These are phyloP conservation scores for Stenogyne calaminthoides DNA, from an alignment of 305 asterid genomes.

Conservation along the genomic window DNA sequence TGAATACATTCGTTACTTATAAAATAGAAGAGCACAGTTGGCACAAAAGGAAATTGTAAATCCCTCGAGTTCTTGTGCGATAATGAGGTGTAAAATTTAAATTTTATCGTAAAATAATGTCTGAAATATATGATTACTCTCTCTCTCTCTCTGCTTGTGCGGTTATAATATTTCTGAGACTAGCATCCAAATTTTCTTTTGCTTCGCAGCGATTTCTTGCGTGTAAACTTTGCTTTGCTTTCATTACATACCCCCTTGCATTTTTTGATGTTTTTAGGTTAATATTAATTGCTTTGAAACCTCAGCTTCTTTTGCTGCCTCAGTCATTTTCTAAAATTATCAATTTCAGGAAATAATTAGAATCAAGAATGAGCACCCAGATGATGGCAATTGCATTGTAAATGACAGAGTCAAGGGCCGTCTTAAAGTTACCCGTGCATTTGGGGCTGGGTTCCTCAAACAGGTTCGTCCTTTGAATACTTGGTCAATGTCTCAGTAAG, in stretches of 20 bases:
- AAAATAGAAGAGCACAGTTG: background rate
- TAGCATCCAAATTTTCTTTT: background rate
- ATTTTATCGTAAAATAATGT: background rate
- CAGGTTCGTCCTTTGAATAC: conserved; percentile 57
- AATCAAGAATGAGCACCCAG: conserved; percentile 96
- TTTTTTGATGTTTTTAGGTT: conserved; percentile 9
- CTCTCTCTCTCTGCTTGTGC: background rate
- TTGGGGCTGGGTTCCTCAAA: conserved; percentile 98
- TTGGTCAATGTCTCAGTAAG: conserved; percentile 22
- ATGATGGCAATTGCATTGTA: conserved; percentile 89
- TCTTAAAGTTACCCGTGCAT: conserved; percentile 96
- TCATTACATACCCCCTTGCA: background rate
- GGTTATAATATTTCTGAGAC: background rate
- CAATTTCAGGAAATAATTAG: conserved; percentile 76
- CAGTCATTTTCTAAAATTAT: conserved; percentile 17
- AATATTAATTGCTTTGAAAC: conserved; percentile 19
- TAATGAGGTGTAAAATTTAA: background rate
- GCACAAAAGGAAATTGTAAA: background rate
- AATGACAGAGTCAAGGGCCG: conserved; percentile 98
- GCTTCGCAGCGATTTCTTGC: background rate
- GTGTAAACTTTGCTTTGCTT: background rate
- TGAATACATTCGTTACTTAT: background rate
- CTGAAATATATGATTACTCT: background rate
- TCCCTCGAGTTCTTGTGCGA: conserved; percentile 9
- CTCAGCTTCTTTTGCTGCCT: conserved; percentile 19